Conservation (phyloP, 345 rosid genomes). For the Litchi chinensis region DNA sequence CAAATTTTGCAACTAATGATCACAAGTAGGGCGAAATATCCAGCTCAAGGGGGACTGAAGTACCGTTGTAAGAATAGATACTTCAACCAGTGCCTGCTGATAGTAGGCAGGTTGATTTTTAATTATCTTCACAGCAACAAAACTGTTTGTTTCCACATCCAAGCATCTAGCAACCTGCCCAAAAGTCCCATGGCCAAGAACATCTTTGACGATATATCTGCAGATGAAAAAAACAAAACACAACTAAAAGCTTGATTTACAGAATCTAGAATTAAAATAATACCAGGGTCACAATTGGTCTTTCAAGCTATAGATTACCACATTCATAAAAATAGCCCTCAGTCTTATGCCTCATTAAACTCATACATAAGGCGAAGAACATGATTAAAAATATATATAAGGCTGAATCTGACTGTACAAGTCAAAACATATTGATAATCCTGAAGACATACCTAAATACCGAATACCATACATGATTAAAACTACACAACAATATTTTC, state of each 20-base stretch:
- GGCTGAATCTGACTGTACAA: background rate
- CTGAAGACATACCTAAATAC: background rate
- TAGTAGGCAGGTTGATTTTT: slow-evolving; percentile 98
- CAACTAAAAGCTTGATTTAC: slow-evolving; percentile 19
- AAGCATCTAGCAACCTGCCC: slow-evolving; percentile 99
- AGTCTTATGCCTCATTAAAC: background rate
- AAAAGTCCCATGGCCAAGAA: slow-evolving; percentile 99
- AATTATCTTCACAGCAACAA: slow-evolving; percentile 93
- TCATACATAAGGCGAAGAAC: background rate
- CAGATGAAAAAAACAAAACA: slow-evolving; percentile 30
- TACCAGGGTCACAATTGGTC: background rate
- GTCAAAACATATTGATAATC: background rate
- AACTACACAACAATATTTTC: background rate
- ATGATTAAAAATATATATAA: background rate
- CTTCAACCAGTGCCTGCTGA: slow-evolving; percentile 99
- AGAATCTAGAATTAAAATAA: slow-evolving; percentile 4
- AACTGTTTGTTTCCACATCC: slow-evolving; percentile 69
- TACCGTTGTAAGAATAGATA: slow-evolving; percentile 94
- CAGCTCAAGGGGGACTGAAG: slow-evolving; percentile 23
- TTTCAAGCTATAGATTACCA: background rate
- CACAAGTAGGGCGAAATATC: slow-evolving; percentile 8
- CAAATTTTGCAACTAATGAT: slow-evolving; percentile 12
- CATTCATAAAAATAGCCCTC: background rate
- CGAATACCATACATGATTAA: background rate
- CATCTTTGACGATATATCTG: slow-evolving; percentile 96